phyloP scores from a whole-genome alignment of 1,284 basidiomycete genomes.

The Malassezia restricta region DNA sequence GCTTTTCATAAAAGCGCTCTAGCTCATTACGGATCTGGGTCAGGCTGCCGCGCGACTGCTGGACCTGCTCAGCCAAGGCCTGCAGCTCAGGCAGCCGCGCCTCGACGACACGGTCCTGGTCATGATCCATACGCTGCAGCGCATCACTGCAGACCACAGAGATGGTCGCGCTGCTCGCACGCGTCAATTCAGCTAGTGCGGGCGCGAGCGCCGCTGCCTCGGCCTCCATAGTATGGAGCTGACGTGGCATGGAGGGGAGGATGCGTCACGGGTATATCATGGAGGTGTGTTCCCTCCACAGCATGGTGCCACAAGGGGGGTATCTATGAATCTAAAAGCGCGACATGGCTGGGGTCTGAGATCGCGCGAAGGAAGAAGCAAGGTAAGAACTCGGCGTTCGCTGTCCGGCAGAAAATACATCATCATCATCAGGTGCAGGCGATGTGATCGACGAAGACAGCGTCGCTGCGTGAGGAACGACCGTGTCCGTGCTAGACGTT shows the following conservation, averaged over 20 bases:
- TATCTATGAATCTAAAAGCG: not conserved
- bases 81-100: conserved; percentile 1
- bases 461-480: not conserved
- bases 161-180: not conserved
- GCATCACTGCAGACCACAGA: not conserved
- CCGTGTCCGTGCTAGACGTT: not conserved
- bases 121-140: not conserved
- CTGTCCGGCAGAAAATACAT: not conserved
- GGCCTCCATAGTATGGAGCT: not conserved
- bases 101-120: not conserved
- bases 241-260: not conserved
- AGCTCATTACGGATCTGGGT: conserved; percentile 11
- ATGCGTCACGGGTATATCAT: not conserved
- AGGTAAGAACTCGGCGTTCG: conserved; percentile 13
- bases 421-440: not conserved
- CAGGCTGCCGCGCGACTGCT: conserved; percentile 8
- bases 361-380: conserved; percentile 2
- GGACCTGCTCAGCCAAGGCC: conserved; percentile 5
- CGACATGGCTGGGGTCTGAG: not conserved
- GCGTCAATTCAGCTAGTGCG: conserved; percentile 6
- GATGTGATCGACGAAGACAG: not conserved
- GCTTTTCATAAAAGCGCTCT: conserved; percentile 66
- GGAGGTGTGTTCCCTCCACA: conserved; percentile 1
- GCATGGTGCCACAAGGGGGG: not conserved
- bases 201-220: conserved; percentile 1